These are phyloP conservation scores for Suhomyces terraborum DNA, from an alignment of 1,139 yeast genomes.

Conservation along the genomic window DNA sequence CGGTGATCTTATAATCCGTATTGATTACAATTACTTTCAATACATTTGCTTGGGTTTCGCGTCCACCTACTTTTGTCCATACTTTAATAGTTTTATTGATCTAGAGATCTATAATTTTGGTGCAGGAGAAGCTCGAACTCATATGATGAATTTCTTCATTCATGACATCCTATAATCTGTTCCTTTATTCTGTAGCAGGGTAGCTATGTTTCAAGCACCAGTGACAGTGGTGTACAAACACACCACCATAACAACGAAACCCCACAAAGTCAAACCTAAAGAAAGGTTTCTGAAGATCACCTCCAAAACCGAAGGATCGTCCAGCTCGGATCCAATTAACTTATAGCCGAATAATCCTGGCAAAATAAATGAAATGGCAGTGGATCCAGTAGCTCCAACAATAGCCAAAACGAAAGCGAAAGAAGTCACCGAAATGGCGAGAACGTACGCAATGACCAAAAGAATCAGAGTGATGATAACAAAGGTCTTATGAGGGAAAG, in stretches of 20 bases:
- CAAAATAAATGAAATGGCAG: slow-evolving; percentile 57
- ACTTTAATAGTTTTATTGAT: not conserved
- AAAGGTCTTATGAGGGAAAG: slow-evolving; percentile 54
- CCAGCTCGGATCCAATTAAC: slow-evolving; percentile 35
- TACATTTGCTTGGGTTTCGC: too few relatives aligned
- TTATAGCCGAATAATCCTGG: slow-evolving; percentile 63
- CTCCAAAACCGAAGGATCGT: slow-evolving; percentile 28
- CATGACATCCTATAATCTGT: not conserved
- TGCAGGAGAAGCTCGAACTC: too few relatives aligned
- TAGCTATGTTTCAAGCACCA: not conserved
- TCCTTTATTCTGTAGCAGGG: too few relatives aligned
- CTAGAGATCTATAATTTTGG: not conserved
- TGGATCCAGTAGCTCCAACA: slow-evolving; percentile 65
- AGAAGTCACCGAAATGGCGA: slow-evolving; percentile 50
- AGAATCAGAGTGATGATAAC: slow-evolving; percentile 48
- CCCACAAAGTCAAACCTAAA: slow-evolving; percentile 43
- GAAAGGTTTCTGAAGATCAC: slow-evolving; percentile 29
- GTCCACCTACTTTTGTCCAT: not conserved
- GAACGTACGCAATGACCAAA: slow-evolving; percentile 43
- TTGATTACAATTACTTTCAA: too few relatives aligned
- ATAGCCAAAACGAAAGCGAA: slow-evolving; percentile 58
- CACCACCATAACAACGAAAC: slow-evolving; percentile 42
- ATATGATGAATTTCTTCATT: not conserved
- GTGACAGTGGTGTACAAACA: slow-evolving; percentile 41
- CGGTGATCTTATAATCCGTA: too few relatives aligned